A percentile compares a stretch with the other conserved stretches of the same genome.
Conservation (phyloP, 306 rosid genomes). For the Ochetophila trinervis region DNA sequence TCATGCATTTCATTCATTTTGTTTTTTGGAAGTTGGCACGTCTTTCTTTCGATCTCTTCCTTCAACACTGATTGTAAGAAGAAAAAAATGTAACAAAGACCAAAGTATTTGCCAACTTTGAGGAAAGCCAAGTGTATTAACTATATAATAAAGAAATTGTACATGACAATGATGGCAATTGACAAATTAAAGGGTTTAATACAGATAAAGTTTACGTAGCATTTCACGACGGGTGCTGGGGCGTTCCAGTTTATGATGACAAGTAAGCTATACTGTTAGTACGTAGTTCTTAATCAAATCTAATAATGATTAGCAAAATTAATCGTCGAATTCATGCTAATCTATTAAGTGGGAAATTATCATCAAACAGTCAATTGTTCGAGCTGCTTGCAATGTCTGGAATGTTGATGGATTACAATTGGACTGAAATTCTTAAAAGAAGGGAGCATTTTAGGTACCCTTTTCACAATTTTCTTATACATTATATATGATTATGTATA, state of each 20-base stretch:
- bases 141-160: background rate
- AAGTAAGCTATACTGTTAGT: slow-evolving; percentile 39
- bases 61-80: too few species aligned
- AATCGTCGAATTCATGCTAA: background rate
- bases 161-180: background rate
- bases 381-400: slow-evolving; percentile 97
- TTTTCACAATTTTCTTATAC: background rate
- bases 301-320: background rate
- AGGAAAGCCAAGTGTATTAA: background rate
- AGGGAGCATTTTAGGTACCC: slow-evolving; percentile 71
- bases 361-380: slow-evolving; percentile 66
- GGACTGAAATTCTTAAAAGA: slow-evolving; percentile 95
- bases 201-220: slow-evolving; percentile 81
- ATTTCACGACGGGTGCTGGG: slow-evolving; percentile 98
- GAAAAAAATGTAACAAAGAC: too few species aligned
- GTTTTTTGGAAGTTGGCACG: too few species aligned
- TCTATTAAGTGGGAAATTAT: slow-evolving; percentile 11
- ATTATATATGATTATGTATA: background rate
- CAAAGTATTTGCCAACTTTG: too few species aligned
- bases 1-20: background rate
- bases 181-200: background rate
- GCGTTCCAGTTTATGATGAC: slow-evolving; percentile 91
- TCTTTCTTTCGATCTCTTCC: too few species aligned
- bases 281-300: background rate
- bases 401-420: slow-evolving; percentile 92